These are phyloP conservation scores for Phytophthora sp. DNA, from an alignment of 352 stramenopile genomes.

Conservation along the genomic window DNA sequence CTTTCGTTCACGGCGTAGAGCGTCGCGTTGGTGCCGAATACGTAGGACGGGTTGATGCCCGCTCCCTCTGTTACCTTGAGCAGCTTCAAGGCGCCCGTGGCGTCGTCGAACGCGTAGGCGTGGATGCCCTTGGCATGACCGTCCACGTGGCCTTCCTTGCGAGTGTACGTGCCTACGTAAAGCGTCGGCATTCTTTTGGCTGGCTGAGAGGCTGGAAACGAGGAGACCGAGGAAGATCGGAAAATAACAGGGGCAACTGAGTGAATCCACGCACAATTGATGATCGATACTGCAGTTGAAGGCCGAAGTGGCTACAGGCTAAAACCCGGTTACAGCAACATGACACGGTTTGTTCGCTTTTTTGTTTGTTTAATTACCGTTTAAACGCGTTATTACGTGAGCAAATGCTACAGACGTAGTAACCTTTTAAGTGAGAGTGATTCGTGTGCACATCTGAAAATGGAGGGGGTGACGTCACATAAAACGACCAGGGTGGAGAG, in stretches of 20 bases:
- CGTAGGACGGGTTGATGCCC: constrained; percentile 78
- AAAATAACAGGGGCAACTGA: too few species aligned
- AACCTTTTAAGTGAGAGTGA: too few species aligned
- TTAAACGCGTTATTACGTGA: too few species aligned
- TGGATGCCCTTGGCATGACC: constrained; percentile 80
- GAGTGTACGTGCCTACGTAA: constrained; percentile 88
- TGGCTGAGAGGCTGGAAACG: neutral
- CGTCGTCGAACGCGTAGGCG: constrained; percentile 61
- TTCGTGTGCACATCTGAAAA: too few species aligned
- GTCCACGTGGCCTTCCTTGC: constrained; percentile 78
- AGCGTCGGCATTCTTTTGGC: constrained; percentile 52
- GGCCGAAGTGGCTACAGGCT: too few species aligned
- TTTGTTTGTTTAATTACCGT: too few species aligned
- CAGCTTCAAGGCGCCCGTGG: constrained; percentile 52
- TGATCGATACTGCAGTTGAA: too few species aligned
- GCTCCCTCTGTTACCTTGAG: constrained; percentile 52
- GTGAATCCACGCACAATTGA: neutral
- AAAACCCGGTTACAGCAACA: too few species aligned
- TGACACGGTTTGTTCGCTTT: too few species aligned
- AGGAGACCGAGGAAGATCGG: constrained; percentile 1
- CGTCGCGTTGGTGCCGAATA: constrained; percentile 45
- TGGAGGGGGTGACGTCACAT: too few species aligned
- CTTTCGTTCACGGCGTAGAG: constrained; percentile 82
- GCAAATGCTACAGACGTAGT: too few species aligned
- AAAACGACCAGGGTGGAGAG: too few species aligned